A percentile compares a stretch with the other conserved stretches of the same genome.
Conservation (phyloP, 1,139 yeast genomes). For the Pichia sp. region DNA sequence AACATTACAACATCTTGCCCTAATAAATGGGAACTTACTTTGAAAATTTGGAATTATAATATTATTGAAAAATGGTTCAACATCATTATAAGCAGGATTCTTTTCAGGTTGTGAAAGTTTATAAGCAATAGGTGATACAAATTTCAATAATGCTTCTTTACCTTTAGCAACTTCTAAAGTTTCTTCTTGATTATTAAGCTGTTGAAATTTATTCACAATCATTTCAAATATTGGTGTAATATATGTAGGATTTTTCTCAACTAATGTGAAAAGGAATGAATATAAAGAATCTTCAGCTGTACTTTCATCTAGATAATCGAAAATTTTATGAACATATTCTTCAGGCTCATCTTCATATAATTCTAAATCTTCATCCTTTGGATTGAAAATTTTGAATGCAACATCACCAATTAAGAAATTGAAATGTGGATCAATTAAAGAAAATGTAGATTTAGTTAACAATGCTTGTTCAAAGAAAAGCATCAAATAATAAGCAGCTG, state of each 20-base stretch:
- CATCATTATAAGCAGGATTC: slow-evolving; percentile 54
- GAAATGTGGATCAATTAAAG: slow-evolving; percentile 60
- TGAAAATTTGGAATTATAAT: slow-evolving; percentile 68
- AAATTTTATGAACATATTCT: slow-evolving; percentile 75
- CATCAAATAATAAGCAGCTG: slow-evolving; percentile 59
- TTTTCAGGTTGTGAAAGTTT: slow-evolving; percentile 42
- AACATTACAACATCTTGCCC: slow-evolving; percentile 80
- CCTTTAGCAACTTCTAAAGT: slow-evolving; percentile 55
- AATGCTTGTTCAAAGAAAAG: slow-evolving; percentile 67
- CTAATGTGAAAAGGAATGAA: slow-evolving; percentile 55
- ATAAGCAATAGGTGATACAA: slow-evolving; percentile 66
- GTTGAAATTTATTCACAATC: slow-evolving; percentile 46
- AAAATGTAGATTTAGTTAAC: slow-evolving; percentile 64
- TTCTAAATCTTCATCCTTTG: slow-evolving; percentile 63
- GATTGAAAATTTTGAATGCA: slow-evolving; percentile 71
- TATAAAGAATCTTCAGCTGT: slow-evolving; percentile 67
- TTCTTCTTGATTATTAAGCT: slow-evolving; percentile 33
- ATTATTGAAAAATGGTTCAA: slow-evolving; percentile 61
- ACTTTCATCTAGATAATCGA: slow-evolving; percentile 55
- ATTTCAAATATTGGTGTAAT: slow-evolving; percentile 61
- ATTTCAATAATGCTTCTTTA: slow-evolving; percentile 74
- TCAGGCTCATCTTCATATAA: slow-evolving; percentile 83
- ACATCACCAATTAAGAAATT: slow-evolving; percentile 62
- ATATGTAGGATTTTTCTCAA: slow-evolving; percentile 54
- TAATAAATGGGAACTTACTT: slow-evolving; percentile 62